Evolutionary conservation across 441 rosid genomes (phyloP).

Genomic region (Pelargonium myrrhifolium): DNA sequence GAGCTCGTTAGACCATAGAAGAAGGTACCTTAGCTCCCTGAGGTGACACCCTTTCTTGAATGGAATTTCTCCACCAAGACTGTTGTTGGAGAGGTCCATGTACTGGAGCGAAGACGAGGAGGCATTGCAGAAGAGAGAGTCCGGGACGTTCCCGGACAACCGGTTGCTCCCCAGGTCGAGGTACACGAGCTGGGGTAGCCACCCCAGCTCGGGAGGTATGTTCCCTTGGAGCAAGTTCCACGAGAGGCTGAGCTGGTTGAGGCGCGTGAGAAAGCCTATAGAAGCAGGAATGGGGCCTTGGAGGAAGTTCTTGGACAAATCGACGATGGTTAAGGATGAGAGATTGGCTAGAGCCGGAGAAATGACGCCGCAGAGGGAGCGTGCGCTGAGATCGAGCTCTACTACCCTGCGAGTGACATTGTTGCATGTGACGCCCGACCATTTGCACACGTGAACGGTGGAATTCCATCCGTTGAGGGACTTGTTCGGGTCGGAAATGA

Average conservation of each 20-base stretch:
- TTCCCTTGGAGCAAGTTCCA: constrained; percentile 65
- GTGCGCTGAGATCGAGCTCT: constrained; percentile 49
- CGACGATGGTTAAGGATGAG: constrained; percentile 54
- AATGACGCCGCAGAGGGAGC: constrained; percentile 52
- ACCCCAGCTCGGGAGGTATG: constrained; percentile 52
- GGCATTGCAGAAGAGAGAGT: constrained; percentile 49
- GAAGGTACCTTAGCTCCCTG: constrained; percentile 33
- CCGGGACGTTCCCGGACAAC: constrained; percentile 51
- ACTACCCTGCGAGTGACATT: constrained; percentile 32
- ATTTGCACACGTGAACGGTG: constrained; percentile 43
- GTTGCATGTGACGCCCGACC: constrained; percentile 68
- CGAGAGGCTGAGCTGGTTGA: constrained; percentile 52
- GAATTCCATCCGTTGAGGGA: constrained; percentile 48
- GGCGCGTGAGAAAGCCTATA: constrained; percentile 42
- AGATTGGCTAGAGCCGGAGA: constrained; percentile 56
- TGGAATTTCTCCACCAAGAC: constrained; percentile 31
- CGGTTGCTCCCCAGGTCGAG: constrained; percentile 52
- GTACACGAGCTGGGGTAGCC: constrained; percentile 40
- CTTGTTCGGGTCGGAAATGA: constrained; percentile 41
- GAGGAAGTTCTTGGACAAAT: constrained; percentile 66
- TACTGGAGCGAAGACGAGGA: constrained; percentile 27
- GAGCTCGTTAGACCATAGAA: constrained; percentile 37
- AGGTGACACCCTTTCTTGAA: constrained; percentile 44
- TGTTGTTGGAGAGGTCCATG: constrained; percentile 39
- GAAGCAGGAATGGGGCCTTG: constrained; percentile 51